Evolutionary conservation across 169 alveolate genomes (phyloP).

Genomic region (Perkinsus chesapeaki): DNA sequence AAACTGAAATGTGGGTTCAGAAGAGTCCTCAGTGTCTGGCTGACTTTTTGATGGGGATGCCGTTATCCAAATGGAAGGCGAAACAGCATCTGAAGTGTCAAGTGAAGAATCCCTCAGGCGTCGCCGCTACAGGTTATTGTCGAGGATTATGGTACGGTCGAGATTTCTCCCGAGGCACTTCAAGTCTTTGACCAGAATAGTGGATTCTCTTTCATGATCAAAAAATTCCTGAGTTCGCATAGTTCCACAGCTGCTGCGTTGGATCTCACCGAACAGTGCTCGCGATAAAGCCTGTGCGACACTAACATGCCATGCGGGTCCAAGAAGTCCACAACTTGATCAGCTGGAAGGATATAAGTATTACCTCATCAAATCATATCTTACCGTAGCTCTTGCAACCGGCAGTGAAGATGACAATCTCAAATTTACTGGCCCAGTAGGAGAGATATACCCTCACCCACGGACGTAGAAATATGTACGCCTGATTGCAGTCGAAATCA

Average conservation of each 20-base stretch:
- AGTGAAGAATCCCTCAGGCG: background rate
- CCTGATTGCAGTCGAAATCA: background rate
- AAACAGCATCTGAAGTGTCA: background rate
- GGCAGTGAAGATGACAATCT: background rate
- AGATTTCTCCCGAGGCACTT: background rate
- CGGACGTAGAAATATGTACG: background rate
- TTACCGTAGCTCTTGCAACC: background rate
- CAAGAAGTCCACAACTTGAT: slow-evolving; percentile 49
- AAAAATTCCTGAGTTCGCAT: background rate
- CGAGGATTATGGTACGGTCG: background rate
- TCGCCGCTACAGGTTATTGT: background rate
- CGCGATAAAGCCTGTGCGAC: slow-evolving; percentile 49
- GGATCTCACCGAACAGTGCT: slow-evolving; percentile 31
- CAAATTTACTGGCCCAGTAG: background rate
- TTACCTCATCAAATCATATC: background rate
- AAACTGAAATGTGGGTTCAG: background rate
- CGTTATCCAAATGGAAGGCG: background rate
- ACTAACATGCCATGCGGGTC: slow-evolving; percentile 49
- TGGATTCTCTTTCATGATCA: background rate
- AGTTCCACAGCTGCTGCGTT: background rate
- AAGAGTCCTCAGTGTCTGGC: background rate
- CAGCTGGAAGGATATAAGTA: slow-evolving; percentile 27
- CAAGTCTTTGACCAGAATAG: background rate
- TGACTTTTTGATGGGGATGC: background rate
- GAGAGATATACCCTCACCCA: background rate